Base-by-base conservation (phyloP, 2,329 filamentous ascomycete genomes). In the Sclerotinia minor region DNA sequence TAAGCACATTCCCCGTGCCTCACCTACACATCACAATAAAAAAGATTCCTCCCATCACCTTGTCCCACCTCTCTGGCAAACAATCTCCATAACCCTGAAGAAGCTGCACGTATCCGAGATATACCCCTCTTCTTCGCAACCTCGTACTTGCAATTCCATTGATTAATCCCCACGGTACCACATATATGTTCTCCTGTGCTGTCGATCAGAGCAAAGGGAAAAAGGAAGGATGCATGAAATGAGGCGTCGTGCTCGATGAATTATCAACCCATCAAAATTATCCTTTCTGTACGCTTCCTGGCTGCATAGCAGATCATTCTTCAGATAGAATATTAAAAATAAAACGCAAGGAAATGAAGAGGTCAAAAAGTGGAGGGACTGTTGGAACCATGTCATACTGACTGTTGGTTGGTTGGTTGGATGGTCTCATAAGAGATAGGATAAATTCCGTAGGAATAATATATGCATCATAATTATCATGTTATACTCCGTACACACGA, bases 31-130 rank as follows among this genome's bases (percentile, higher is more conserved):
- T 49, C 7, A 49, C 7, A 61, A 38, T 32, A n/a, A 35, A n/a
- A 49, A 15, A 19, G 26, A 29, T 35, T 50, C 58, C 38, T 60
- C 44, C 45, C 44, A 61, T 21, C 58, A 49, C 29, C n/a, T 11
- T 50, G 44, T 61, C 58, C 58, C 45, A 61, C 45, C 17, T 24
- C 58, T 61, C 21, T 50, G 29, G 58, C 58, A 61, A 61, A 50
- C 58, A 61, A 61, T 49, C 58, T 61, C 44, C 45, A 61, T 61
- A 38, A 26, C 45, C 59, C 59, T 15, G 26, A 38, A 38, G 15
- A 15, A 50, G 45, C 45, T 63, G 45, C 59, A 49, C n/a, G 59
- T 63, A 41, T 29, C 59, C 59, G 59, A 63, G 59, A 63, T 63
- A 32, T 63, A 63, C 45, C 59, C 59, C 59, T 63, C 59, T 50